Base-by-base conservation (phyloP, 768 basidiomycete species). In the Chalciporus piperatus region DNA sequence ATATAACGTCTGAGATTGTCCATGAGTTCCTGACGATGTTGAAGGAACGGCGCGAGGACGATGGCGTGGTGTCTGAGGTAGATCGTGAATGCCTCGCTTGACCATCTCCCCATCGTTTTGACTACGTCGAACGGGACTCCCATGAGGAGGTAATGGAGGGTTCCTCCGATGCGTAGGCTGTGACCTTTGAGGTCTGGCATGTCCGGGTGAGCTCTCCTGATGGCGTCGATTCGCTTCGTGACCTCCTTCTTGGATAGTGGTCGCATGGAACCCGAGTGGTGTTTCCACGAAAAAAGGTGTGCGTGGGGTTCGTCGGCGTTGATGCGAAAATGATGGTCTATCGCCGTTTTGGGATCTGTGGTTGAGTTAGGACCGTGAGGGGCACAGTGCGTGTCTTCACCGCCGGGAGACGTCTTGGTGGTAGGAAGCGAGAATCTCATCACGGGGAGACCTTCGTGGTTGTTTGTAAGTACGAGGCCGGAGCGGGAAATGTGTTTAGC, bases 31-130 rank as follows among this genome's bases (percentile, higher is more conserved):
- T 25, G 28, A 1, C 22, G 7, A 3, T 45, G 32, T 48, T 68
- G 66, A 0, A 69, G 60, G 53, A 64, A 70, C 1, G 59, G 64
- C 0, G 66, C 63, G 0, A 69, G 37, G 6, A 68, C 53, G 12
- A 54, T 41, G 1, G 63, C 57, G 38, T 72, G 72, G 13, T 67
- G 51, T 0, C 58, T 47, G 0, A 74, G 64, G 45, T 74, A 74
- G 0, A 57, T 2, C 0, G 45, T 33, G 46, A 74, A 74, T 0
- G 70, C 50, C 3, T 71, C 66, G 3, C 70, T 59, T 0, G 56
- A 63, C 74, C 73, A 76, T 0, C 66, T 51, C 0, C 72, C 73
- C 41, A 64, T 66, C 0, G 61, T 56, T 2, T 69, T 68, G 1
- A 74, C 68, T 0, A 72, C 48, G 4, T 73, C 63, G 1, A 73